Evolutionary conservation across 768 basidiomycete species (phyloP), one percentile per base, ranked within the genome.

Genomic region (Trametes punicea): DNA sequence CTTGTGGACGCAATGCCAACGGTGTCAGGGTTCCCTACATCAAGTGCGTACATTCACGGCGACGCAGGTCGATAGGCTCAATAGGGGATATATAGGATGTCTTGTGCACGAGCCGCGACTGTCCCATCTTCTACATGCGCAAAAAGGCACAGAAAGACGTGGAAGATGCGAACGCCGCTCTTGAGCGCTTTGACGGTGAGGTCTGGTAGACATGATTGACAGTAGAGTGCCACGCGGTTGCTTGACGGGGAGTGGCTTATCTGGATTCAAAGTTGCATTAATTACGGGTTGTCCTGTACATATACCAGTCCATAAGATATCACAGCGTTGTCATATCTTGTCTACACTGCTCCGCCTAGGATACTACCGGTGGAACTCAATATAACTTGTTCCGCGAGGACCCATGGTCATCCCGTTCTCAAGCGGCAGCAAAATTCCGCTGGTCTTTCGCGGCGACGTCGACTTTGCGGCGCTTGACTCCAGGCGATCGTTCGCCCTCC

Each of bases 71-170:
- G 65, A 67, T 72, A 16, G 29, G 60, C 44, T 31, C 11, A 23
- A 23, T 15, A 36, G 46, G 30, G 51, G 53, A 25, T 25, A 10
- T 31, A 9, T 62, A 97, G 91, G 97, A 99, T 67, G 97, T 98
- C 8, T 76, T 99, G 26, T 99, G 96, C 68, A 90, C 92, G 0
- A 94, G 91, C 67, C 95, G 91, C 67, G 97, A 99, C 72, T 99
- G 97, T 64, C 97, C 97, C 0, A 98, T 98, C 57, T 99, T 95
- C 73, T 99, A 99, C 69, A 93, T 97, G 87, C 77, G 97, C 39
- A 98, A 98, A 75, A 98, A 98, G 67, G 87, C 95, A 8, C 97
- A 98, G 72, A 98, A 98, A 70, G 96, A 98, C 67, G 97, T 96
- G 0, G 92, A 92, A 60, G 94, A 98, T 63, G 81, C 90, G 3